Conservation (phyloP, 2,329 filamentous ascomycete species). For the Hymenoscyphus linearis region DNA sequence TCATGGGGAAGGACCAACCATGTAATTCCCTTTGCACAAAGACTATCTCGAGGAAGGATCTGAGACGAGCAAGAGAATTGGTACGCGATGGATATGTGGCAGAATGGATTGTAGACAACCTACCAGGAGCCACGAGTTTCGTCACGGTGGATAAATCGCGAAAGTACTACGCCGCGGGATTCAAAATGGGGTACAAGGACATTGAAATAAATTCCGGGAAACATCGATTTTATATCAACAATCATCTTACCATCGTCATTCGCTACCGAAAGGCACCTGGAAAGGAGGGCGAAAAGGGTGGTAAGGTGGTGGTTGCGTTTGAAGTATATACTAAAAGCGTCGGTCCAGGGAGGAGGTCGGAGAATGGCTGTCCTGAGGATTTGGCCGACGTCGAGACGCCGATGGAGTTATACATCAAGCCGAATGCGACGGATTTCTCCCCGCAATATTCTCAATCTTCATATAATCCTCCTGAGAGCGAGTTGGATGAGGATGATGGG, state of each 20-base stretch:
- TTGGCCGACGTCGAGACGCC: constrained; percentile 57
- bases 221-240: constrained; percentile 72
- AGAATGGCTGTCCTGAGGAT: constrained; percentile 62
- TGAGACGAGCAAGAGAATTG: constrained; percentile 65
- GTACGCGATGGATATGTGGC: constrained; percentile 77
- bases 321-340: constrained; percentile 88
- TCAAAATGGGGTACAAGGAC: constrained; percentile 79
- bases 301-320: constrained; percentile 80
- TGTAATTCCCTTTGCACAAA: constrained; percentile 69
- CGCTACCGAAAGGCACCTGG: constrained; percentile 70
- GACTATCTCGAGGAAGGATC: constrained; percentile 56
- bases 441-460: constrained; percentile 52
- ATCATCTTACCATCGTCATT: constrained; percentile 81
- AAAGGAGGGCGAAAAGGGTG: constrained; percentile 61
- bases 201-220: constrained; percentile 52
- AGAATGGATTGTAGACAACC: constrained; percentile 90
- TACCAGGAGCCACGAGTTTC: constrained; percentile 84
- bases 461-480: constrained; percentile 49
- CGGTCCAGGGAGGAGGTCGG: constrained; percentile 52
- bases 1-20: constrained; percentile 69
- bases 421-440: constrained; percentile 53
- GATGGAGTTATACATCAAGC: constrained; percentile 63
- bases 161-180: constrained; percentile 86
- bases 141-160: constrained; percentile 77
- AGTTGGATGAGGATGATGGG: constrained; percentile 55